Evolutionary conservation across 768 basidiomycete species (phyloP).

Genomic region (Russula sp.): DNA sequence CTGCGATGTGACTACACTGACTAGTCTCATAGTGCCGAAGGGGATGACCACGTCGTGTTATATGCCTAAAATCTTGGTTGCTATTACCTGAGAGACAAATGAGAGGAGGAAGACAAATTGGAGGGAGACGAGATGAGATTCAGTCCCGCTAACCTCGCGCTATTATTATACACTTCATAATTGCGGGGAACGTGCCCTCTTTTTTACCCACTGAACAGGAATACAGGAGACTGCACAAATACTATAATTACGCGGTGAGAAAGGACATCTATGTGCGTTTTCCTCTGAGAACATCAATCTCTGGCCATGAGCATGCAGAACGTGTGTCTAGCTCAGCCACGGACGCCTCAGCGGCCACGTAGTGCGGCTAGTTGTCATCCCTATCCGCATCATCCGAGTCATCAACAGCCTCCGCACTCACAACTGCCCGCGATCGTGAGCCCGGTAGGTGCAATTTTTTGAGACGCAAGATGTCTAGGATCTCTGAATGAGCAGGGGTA

Average conservation of each 20-base stretch:
- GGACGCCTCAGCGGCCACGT: background rate
- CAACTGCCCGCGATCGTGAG: constrained; percentile 29
- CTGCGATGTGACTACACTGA: too few relatives aligned
- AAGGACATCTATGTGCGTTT: background rate
- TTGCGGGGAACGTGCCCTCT: too few relatives aligned
- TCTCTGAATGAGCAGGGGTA: constrained; percentile 41
- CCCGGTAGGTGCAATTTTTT: constrained; percentile 61
- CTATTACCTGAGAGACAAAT: background rate
- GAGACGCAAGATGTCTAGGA: constrained; percentile 71
- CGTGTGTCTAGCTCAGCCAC: background rate
- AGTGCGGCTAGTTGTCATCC: background rate
- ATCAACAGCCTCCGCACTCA: constrained; percentile 33
- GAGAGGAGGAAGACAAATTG: too few relatives aligned
- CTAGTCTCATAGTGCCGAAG: background rate
- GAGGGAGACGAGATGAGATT: too few relatives aligned
- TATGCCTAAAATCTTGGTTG: background rate
- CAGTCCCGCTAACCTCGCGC: too few relatives aligned
- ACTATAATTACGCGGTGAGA: background rate
- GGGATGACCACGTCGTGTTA: background rate
- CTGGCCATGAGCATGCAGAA: background rate
- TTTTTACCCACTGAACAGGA: too few relatives aligned
- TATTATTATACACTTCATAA: too few relatives aligned
- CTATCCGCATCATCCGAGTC: constrained; percentile 28
- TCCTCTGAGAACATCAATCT: background rate
- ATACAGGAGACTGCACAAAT: too few relatives aligned